phyloP scores from a whole-genome alignment of 108 stramenopile species.

The Chaetoceros tenuissimus region DNA sequence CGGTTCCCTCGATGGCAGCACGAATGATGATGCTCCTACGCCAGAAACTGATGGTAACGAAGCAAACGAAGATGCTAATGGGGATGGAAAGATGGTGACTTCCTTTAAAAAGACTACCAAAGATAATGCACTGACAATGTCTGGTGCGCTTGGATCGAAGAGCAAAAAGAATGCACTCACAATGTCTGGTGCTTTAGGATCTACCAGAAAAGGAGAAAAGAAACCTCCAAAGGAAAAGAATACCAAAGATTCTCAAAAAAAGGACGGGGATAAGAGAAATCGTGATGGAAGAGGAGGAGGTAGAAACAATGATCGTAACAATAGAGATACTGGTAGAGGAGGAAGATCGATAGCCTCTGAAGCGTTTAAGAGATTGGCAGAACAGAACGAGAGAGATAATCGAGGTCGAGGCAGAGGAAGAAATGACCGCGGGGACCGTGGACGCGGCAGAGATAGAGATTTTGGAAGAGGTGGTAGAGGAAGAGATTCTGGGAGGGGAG shows the following conservation, averaged over 20 bases:
- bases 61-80: neutral
- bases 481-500: slow-evolving; percentile 10
- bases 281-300: neutral
- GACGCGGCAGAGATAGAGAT: slow-evolving; percentile 1
- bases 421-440: neutral
- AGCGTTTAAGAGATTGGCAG: slow-evolving; percentile 1
- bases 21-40: neutral
- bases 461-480: neutral
- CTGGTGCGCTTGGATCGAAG: neutral
- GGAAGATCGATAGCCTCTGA: neutral
- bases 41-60: neutral
- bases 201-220: slow-evolving; percentile 42
- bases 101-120: neutral
- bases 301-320: neutral
- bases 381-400: slow-evolving; percentile 7
- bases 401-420: neutral
- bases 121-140: slow-evolving; percentile 4
- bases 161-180: slow-evolving; percentile 47
- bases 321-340: neutral
- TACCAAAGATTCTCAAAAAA: slow-evolving; percentile 4
- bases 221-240: slow-evolving; percentile 6
- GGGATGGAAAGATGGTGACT: neutral
- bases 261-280: slow-evolving; percentile 1
- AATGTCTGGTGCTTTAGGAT: slow-evolving; percentile 71
- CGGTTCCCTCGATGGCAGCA: slow-evolving; percentile 6